Evolutionary conservation across 257 asterid genomes (phyloP), one percentile per base, ranked within the genome.

Genomic region (Solanum infundibuliforme): DNA sequence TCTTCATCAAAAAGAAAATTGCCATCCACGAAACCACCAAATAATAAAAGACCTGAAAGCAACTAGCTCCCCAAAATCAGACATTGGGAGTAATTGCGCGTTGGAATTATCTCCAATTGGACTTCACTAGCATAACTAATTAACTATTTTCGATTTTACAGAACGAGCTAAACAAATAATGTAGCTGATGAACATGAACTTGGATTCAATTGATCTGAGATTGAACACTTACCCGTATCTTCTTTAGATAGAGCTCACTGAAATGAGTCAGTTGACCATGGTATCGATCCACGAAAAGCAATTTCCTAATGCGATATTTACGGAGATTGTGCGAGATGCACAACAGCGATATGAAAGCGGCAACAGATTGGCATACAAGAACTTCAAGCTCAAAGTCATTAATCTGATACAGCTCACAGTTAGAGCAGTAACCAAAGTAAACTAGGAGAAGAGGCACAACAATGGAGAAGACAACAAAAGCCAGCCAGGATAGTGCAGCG

Each of bases 331-430:
- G 91, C 48, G 98, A 96, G 29, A 96, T 76, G 88, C 96, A 95
- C 83, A 94, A 89, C 38, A 95, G 94, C 2, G 99, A 94, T 25
- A 93, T 90, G 58, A 95, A 98, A 84, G 98, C 95, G 31, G 92
- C 92, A 34, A 90, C 41, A 43, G 95, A 94, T 69, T 95, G 95
- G 38, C 92, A 91, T 7, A 89, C 88, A 38, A 92, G 88, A 46
- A 94, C 92, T 73, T 94, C 91, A 11, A 90, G 87, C 92, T 96
- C 95, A 90, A 95, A 96, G 13, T 90, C 77, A 90, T 91, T 89
- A 89, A 96, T 95, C 90, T 94, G 93, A 83, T 89, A 89, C 89
- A 86, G 89, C 58, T 93, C 94, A 90, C 97, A 96, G n/a, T 89
- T 89, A 73, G 91, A 52, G 86, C 98, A 95, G 23, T 89, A 77